Conservation (phyloP, 2,329 filamentous ascomycete genomes). For the Hypoxylon sp. region DNA sequence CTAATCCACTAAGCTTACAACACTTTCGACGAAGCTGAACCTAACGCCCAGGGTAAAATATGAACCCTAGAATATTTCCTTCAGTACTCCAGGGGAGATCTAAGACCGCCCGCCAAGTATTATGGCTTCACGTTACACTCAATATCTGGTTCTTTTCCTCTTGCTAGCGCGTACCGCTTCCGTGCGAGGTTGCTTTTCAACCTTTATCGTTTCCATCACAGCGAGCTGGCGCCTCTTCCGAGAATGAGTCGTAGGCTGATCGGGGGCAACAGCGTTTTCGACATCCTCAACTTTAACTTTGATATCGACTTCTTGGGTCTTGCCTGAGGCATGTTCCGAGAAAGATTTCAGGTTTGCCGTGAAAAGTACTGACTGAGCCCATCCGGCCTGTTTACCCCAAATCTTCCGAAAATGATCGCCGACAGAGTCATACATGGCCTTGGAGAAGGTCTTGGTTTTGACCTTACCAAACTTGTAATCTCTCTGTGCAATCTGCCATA, state of each 20-base stretch:
- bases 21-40: background rate
- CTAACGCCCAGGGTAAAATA: background rate
- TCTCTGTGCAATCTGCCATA: constrained; percentile 97
- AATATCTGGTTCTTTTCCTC: constrained; percentile 38
- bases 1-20: background rate
- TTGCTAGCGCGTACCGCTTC: constrained; percentile 33
- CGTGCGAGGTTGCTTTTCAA: constrained; percentile 33
- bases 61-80: background rate
- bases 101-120: background rate
- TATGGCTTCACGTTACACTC: background rate
- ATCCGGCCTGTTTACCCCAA: constrained; percentile 95
- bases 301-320: constrained; percentile 43
- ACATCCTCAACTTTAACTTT: constrained; percentile 45
- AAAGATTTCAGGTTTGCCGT: constrained; percentile 92
- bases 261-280: constrained; percentile 35
- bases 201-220: constrained; percentile 41
- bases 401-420: constrained; percentile 89
- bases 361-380: constrained; percentile 97
- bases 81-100: background rate
- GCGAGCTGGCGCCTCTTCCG: constrained; percentile 45
- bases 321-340: constrained; percentile 70
- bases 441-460: constrained; percentile 87
- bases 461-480: constrained; percentile 93
- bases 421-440: constrained; percentile 88
- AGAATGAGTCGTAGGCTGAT: constrained; percentile 24